Evolutionary conservation across 805 yeast genomes (phyloP), one percentile per base, ranked within the genome.

Genomic region (Sungouiozyma ichnusensis): DNA sequence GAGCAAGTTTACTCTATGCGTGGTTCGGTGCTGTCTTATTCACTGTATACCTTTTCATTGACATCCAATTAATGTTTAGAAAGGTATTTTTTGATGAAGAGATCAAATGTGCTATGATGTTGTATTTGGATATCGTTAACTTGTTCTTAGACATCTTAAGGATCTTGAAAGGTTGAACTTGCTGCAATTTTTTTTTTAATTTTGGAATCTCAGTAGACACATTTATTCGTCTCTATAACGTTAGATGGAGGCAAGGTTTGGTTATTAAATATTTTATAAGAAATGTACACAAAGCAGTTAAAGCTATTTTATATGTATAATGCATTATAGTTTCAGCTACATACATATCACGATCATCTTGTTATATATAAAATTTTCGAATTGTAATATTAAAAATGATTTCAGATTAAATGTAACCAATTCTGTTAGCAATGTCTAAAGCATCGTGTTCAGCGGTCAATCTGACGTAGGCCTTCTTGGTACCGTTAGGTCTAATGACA

Each of bases 381-480:
- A 27, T 44, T 16, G 27, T 34, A 18, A 35, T 37, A 16, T 31
- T 14, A 38, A 35, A 38, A 38, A 47, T 24, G 29, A 24, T 24
- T n/a, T 43, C 48, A 46, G 56, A 63, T 84, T 79, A 90, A 73
- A 90, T 82, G 94, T 87, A 88, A 76, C 98, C 98, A 69, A 90
- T 92, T 77, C 92, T 86, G 95, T 88, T 88, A 71, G 98, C 98
- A 72, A 92, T 87, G 72, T 92, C 98, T 70, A 92, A 84, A 72
- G 97, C 97, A 76, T 92, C 98, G 79, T 81, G 84, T 74, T 92
- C 98, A 70, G 95, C 90, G 67, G 97, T 86, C 71, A 92, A 84
- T 79, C 94, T 86, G 69, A 92, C 90, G 81, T 83, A 92, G 69
- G 98, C 98, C 82, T 92, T 92, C 86, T 92, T 92, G 77, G 97